Conservation (phyloP, 2,329 filamentous ascomycete genomes). For the Xylaria sp. region DNA sequence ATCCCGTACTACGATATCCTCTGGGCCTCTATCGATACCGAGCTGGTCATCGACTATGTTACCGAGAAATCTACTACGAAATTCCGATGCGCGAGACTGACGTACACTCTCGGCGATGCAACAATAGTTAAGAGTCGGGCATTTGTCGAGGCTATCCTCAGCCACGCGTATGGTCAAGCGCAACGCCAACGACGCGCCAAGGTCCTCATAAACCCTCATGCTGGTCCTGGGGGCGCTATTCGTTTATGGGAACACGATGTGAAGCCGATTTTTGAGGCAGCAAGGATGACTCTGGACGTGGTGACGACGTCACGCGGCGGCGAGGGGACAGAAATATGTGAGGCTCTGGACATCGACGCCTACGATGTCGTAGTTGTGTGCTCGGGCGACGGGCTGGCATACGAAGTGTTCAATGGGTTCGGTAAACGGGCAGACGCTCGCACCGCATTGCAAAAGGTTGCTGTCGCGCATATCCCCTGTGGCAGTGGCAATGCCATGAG, state of each 20-base stretch:
- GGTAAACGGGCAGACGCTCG: conserved; percentile 79
- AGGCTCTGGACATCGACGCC: conserved; percentile 77
- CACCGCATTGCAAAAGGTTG: conserved; percentile 77
- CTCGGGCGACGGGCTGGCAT: conserved; percentile 89
- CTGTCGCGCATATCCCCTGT: conserved; percentile 88
- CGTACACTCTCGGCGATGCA: conserved; percentile 61
- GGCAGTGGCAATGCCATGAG: conserved; percentile 96
- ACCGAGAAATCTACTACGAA: conserved; percentile 66
- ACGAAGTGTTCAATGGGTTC: conserved; percentile 95
- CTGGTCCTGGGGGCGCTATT: conserved; percentile 80
- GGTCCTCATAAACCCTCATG: conserved; percentile 89
- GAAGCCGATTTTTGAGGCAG: conserved; percentile 83
- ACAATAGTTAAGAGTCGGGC: conserved; percentile 59
- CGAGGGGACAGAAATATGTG: conserved; percentile 81
- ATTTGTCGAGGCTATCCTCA: conserved; percentile 74
- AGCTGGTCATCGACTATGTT: conserved; percentile 79
- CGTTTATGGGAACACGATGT: conserved; percentile 80
- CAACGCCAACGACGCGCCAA: conserved; percentile 81
- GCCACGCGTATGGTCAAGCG: conserved; percentile 75
- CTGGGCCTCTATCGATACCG: conserved; percentile 75
- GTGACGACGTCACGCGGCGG: conserved; percentile 76
- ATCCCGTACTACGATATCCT: conserved; percentile 87
- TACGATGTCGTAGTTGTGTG: conserved; percentile 90
- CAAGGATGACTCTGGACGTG: conserved; percentile 79
- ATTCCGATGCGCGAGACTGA: conserved; percentile 69